phyloP scores from a whole-genome alignment of 2,329 filamentous ascomycete species.

The Neopestalotiopsis rosae region DNA sequence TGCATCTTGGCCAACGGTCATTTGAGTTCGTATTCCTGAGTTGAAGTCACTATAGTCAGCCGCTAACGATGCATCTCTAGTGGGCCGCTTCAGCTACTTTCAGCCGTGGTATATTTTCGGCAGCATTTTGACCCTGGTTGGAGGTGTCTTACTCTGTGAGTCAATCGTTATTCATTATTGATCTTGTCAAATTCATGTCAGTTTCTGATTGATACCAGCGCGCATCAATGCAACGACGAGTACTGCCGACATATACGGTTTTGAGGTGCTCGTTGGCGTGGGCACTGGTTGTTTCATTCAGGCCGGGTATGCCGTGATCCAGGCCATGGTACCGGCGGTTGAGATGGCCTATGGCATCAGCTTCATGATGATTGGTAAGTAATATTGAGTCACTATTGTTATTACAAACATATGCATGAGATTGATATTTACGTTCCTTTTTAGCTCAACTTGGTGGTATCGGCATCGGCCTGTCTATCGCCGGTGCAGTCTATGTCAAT shows the following conservation, averaged over 20 bases:
- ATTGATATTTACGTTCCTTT: background rate
- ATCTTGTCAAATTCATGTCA: background rate
- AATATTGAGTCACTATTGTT: background rate
- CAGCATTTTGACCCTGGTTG: background rate
- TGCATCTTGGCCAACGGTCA: slow-evolving; percentile 39
- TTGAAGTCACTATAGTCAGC: too few relatives aligned
- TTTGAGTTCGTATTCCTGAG: slow-evolving; percentile 13
- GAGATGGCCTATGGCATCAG: slow-evolving; percentile 8
- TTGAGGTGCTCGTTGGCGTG: background rate
- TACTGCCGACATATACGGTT: background rate
- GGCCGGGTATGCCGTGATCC: slow-evolving; percentile 10
- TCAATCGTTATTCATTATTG: background rate
- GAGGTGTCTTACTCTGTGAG: slow-evolving; percentile 9
- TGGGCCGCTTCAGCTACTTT: slow-evolving; percentile 9
- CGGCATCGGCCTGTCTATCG: background rate
- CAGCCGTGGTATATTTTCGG: slow-evolving; percentile 12
- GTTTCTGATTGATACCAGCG: background rate
- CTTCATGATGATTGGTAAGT: slow-evolving; percentile 12
- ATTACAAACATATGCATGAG: background rate
- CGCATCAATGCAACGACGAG: background rate
- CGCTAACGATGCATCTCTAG: background rate
- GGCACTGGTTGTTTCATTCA: slow-evolving; percentile 8
- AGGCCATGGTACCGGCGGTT: background rate
- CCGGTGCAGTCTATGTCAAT: slow-evolving; percentile 1
- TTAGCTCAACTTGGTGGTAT: slow-evolving; percentile 6